phyloP scores from a whole-genome alignment of 1,284 basidiomycete species.

The Austroboletus novae-zelandiae region DNA sequence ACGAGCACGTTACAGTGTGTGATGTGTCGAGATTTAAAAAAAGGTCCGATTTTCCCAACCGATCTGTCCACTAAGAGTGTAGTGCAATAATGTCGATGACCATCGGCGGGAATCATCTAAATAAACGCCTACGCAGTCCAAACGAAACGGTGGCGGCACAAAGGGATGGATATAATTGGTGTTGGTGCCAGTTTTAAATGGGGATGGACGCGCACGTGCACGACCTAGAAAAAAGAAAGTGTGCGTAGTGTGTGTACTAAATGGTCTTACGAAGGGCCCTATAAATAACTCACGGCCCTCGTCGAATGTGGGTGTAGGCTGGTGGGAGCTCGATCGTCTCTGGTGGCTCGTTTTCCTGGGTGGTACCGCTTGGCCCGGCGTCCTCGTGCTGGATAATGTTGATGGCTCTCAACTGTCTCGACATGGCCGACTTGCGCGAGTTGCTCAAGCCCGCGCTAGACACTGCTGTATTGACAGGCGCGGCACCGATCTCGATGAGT shows the following conservation, averaged over 20 bases:
- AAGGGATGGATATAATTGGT: constrained; percentile 4
- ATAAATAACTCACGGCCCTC: constrained; percentile 5
- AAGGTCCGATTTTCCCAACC: too few species aligned
- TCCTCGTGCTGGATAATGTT: constrained; percentile 83
- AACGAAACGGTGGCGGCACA: background rate
- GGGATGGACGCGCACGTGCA: background rate
- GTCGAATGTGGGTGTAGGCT: constrained; percentile 65
- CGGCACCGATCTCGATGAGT: constrained; percentile 21
- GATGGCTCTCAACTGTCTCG: constrained; percentile 56
- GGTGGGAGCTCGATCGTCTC: constrained; percentile 80
- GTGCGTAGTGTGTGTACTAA: background rate
- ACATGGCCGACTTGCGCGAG: constrained; percentile 46
- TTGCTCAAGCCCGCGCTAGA: constrained; percentile 15
- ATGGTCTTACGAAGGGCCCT: too few species aligned
- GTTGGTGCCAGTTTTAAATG: background rate
- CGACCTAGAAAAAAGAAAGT: too few species aligned
- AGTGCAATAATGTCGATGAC: background rate
- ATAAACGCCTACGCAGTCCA: background rate
- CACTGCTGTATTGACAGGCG: constrained; percentile 5
- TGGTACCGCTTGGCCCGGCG: constrained; percentile 45
- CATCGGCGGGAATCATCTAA: background rate
- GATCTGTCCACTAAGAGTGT: background rate
- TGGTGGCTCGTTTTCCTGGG: constrained; percentile 40
- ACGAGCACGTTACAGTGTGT: too few species aligned
- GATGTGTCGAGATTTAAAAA: too few species aligned